Conservation (phyloP, 192 early-diverging fungal species). For the Glomus cerebriforme region DNA sequence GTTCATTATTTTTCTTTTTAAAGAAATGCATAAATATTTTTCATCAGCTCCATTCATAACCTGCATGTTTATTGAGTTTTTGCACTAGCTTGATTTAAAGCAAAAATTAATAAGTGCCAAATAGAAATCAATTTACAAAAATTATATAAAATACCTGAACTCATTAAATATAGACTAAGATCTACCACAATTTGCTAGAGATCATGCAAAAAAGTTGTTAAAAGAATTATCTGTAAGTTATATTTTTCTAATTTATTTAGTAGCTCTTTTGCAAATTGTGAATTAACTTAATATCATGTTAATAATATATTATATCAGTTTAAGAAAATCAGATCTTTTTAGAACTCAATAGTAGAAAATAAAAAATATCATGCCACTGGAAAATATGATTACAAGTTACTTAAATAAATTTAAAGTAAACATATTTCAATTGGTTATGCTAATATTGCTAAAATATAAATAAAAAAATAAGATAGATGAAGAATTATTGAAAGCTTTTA, state of each 20-base stretch:
- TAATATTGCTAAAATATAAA: constrained; percentile 1
- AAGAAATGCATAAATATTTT: not conserved
- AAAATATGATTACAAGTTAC: constrained; percentile 4
- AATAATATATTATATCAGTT: not conserved
- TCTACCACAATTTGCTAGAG: constrained; percentile 15
- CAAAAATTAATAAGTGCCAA: not conserved
- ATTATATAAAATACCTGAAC: not conserved
- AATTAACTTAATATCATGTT: too few species aligned
- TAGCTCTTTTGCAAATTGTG: constrained; percentile 4
- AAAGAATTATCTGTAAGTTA: constrained; percentile 13
- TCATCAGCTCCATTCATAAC: not conserved
- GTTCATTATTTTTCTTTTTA: not conserved
- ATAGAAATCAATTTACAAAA: not conserved
- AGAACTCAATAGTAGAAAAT: constrained; percentile 12
- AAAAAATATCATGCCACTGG: not conserved
- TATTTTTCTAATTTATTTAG: constrained; percentile 16
- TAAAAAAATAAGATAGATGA: not conserved
- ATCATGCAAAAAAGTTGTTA: constrained; percentile 12
- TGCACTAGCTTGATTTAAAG: not conserved
- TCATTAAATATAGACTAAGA: not conserved
- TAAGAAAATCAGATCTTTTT: constrained; percentile 1
- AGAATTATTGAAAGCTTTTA: constrained; percentile 2
- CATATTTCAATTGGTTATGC: constrained; percentile 8
- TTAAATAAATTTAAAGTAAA: constrained; percentile 6
- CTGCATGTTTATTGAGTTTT: not conserved